Evolutionary conservation across 306 rosid species (phyloP).

Genomic region (Cyclanthera cordifolia): DNA sequence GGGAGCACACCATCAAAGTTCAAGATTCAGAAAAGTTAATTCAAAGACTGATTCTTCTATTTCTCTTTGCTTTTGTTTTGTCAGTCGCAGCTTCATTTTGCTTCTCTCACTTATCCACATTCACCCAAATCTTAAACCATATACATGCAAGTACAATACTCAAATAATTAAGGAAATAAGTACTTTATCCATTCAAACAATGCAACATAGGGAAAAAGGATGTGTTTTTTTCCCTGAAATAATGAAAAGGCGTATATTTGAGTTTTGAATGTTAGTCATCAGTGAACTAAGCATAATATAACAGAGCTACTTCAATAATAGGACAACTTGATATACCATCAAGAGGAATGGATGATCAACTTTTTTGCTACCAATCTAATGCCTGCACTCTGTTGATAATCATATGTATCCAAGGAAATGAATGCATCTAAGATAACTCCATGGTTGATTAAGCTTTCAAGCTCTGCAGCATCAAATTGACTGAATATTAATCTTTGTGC

Average conservation of each 20-base stretch:
- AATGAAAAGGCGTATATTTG: background rate
- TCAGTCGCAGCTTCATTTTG: slow-evolving; percentile 18
- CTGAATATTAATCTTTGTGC: slow-evolving; percentile 54
- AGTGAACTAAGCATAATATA: background rate
- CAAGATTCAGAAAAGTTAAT: background rate
- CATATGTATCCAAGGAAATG: slow-evolving; percentile 71
- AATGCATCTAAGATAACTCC: slow-evolving; percentile 63
- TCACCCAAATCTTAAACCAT: background rate
- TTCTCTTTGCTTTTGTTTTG: slow-evolving; percentile 22
- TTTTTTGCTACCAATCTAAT: slow-evolving; percentile 67
- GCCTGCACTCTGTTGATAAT: slow-evolving; percentile 80
- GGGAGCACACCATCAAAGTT: too few relatives aligned
- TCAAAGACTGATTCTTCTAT: slow-evolving; percentile 6
- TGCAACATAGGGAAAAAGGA: background rate
- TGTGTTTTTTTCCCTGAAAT: background rate
- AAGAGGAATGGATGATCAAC: slow-evolving; percentile 49
- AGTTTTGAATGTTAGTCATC: slow-evolving; percentile 5
- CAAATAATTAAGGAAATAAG: background rate
- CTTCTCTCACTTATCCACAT: background rate
- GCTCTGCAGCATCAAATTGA: slow-evolving; percentile 60
- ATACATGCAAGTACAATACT: background rate
- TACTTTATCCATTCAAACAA: background rate
- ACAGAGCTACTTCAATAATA: background rate
- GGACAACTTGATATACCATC: slow-evolving; percentile 4
- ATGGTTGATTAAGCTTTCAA: slow-evolving; percentile 41